A percentile compares a stretch with the other conserved stretches of the same genome.
These are phyloP conservation scores for Phytophthora melonis DNA, from an alignment of 352 stramenopile species.

Conservation along the genomic window DNA sequence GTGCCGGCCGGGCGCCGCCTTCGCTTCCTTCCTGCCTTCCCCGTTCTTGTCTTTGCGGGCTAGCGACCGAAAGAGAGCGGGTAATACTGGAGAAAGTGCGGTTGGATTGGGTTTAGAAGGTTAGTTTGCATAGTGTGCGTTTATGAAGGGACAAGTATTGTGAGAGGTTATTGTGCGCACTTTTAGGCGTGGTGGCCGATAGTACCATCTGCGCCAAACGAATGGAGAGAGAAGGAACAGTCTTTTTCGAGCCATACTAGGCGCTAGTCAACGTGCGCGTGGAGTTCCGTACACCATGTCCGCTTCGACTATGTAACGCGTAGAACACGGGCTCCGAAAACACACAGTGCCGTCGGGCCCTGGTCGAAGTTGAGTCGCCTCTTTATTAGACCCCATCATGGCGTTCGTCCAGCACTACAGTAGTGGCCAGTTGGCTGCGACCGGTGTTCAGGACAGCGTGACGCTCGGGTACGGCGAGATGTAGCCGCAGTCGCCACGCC, in stretches of 20 bases:
- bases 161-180: neutral
- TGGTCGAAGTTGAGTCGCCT: neutral
- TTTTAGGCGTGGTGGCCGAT: conserved; percentile 3
- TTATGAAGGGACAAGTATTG: neutral
- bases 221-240: conserved; percentile 15
- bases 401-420: neutral
- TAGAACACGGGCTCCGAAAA: conserved; percentile 4
- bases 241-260: conserved; percentile 6
- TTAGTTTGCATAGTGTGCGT: neutral
- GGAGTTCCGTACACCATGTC: conserved; percentile 8
- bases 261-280: conserved; percentile 1
- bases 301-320: conserved; percentile 7
- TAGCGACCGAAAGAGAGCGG: conserved; percentile 10
- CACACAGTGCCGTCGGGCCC: neutral
- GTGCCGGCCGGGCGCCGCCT: neutral
- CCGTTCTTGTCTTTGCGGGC: conserved; percentile 27
- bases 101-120: neutral
- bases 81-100: conserved; percentile 13
- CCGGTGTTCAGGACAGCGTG: conserved; percentile 36
- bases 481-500: conserved; percentile 93
- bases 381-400: neutral
- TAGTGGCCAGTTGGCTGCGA: neutral
- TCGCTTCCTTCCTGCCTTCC: conserved; percentile 1
- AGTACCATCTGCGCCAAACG: conserved; percentile 20
- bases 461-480: conserved; percentile 70